Percentiles rank a stretch among this genome's conserved stretches.
Evolutionary conservation across 1,284 basidiomycete species (phyloP).

Genomic region (Gomphus bonarii): DNA sequence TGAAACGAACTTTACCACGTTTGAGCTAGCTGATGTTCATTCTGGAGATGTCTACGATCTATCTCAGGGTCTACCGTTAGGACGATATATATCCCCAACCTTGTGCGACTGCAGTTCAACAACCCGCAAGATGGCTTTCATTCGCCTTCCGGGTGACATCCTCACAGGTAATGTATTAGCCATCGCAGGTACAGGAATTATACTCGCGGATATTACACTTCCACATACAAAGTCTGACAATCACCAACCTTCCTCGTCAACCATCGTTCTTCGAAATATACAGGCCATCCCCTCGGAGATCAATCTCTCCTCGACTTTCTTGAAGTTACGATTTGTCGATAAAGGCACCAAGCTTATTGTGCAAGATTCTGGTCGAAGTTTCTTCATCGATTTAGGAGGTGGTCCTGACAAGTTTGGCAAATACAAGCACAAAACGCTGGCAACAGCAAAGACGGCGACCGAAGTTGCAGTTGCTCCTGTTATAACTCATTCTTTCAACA

Average conservation of each 20-base stretch:
- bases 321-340: conserved; percentile 41
- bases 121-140: conserved; percentile 46
- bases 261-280: conserved; percentile 28
- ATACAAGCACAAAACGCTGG: conserved; percentile 38
- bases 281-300: conserved; percentile 37
- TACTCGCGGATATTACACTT: conserved; percentile 46
- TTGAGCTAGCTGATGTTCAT: conserved; percentile 50
- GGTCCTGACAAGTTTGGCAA: conserved; percentile 37
- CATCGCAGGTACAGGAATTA: conserved; percentile 50
- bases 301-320: conserved; percentile 23
- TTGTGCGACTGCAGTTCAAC: conserved; percentile 35
- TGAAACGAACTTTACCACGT: conserved; percentile 45
- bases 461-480: conserved; percentile 37
- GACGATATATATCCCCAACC: conserved; percentile 51
- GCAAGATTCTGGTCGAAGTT: conserved; percentile 40
- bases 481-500: neutral
- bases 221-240: conserved; percentile 22
- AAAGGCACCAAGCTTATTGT: conserved; percentile 40
- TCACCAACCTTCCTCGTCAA: conserved; percentile 9
- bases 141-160: conserved; percentile 47
- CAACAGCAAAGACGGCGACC: conserved; percentile 41
- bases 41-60: conserved; percentile 37
- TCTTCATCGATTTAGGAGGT: conserved; percentile 41
- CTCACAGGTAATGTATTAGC: conserved; percentile 56
- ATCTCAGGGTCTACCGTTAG: conserved; percentile 40